Percentiles rank a stretch among this genome's conserved stretches.
These are phyloP conservation scores for Fusarium sp. DNA, from an alignment of 2,329 filamentous ascomycete species.

Conservation along the genomic window DNA sequence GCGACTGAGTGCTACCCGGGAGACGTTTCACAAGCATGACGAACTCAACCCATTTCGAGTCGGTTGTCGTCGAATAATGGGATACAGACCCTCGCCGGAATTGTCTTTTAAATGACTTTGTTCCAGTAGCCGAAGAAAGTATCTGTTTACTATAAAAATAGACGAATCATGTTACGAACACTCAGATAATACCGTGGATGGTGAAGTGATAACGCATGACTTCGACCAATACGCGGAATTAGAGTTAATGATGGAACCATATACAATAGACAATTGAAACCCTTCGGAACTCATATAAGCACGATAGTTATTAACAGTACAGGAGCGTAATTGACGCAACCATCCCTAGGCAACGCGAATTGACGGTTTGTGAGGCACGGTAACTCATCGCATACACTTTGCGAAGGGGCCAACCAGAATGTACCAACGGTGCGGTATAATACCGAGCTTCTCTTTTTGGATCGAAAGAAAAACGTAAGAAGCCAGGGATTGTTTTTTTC, in stretches of 20 bases:
- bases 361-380: slow-evolving; percentile 15
- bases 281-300: slow-evolving; percentile 4
- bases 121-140: slow-evolving; percentile 5
- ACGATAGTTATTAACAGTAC: slow-evolving; percentile 5
- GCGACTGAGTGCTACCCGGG: slow-evolving; percentile 35
- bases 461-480: background rate
- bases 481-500: slow-evolving; percentile 1
- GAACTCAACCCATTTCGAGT: background rate
- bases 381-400: background rate
- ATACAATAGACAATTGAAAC: background rate
- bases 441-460: slow-evolving; percentile 3
- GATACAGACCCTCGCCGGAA: background rate
- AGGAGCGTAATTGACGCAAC: slow-evolving; percentile 14
- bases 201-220: background rate
- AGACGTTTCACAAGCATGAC: slow-evolving; percentile 32
- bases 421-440: background rate
- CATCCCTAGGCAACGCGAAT: slow-evolving; percentile 6
- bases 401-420: slow-evolving; percentile 2
- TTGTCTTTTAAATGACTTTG: background rate
- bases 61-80: background rate
- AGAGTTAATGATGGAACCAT: slow-evolving; percentile 18
- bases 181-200: background rate
- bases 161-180: background rate
- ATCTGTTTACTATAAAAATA: background rate
- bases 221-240: background rate